phyloP scores from a whole-genome alignment of 345 rosid species.

The Brassica carinata region DNA sequence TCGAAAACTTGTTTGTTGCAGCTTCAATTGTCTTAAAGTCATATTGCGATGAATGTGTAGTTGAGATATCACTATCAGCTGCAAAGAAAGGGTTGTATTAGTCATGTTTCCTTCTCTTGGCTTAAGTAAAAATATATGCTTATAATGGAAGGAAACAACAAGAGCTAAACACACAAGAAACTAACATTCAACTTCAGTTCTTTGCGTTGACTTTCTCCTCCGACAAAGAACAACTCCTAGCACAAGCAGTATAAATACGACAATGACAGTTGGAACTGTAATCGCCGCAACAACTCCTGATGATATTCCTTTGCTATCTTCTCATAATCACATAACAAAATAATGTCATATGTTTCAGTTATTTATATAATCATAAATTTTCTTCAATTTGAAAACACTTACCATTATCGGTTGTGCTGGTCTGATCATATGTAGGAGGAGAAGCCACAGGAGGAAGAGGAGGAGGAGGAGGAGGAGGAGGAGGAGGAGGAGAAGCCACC shows the following conservation, averaged over 20 bases:
- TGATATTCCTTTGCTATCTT: slow-evolving; percentile 31
- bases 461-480: slow-evolving; percentile 3
- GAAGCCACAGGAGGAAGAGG: slow-evolving; percentile 5
- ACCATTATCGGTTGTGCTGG: slow-evolving; percentile 1
- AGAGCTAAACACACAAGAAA: slow-evolving; percentile 9
- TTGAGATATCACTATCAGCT: slow-evolving; percentile 34
- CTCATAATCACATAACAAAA: neutral
- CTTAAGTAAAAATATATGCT: neutral
- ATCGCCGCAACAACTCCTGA: slow-evolving; percentile 16
- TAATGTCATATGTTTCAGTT: neutral
- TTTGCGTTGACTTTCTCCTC: slow-evolving; percentile 19
- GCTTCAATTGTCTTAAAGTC: slow-evolving; percentile 44
- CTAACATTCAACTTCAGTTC: slow-evolving; percentile 25
- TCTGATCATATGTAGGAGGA: slow-evolving; percentile 5
- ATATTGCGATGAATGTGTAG: slow-evolving; percentile 42
- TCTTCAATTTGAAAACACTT: neutral
- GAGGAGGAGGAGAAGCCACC: slow-evolving; percentile 11
- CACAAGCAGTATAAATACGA: slow-evolving; percentile 7
- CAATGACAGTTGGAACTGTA: neutral
- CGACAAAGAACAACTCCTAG: slow-evolving; percentile 3
- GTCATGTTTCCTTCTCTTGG: neutral
- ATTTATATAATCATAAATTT: neutral
- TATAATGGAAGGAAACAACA: neutral
- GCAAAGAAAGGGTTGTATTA: neutral
- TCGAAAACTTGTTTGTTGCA: slow-evolving; percentile 53